Evolutionary conservation across 805 yeast genomes (phyloP).

Genomic region (Danielia oregonensis): DNA sequence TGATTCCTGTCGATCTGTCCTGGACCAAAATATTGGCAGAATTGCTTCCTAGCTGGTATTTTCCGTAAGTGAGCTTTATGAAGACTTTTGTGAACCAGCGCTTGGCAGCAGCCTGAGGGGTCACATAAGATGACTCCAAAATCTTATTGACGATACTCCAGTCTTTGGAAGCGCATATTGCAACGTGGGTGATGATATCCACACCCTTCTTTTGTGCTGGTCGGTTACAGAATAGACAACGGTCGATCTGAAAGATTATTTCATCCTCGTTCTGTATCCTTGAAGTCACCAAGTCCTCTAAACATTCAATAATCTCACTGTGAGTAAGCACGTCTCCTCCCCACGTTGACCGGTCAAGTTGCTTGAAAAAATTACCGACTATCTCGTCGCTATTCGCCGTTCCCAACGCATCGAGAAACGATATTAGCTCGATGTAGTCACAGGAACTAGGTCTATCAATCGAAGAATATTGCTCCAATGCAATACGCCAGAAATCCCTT

Average conservation of each 20-base stretch:
- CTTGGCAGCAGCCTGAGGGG: constrained; percentile 77
- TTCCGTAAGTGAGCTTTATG: constrained; percentile 84
- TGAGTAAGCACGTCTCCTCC: constrained; percentile 47
- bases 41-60: constrained; percentile 74
- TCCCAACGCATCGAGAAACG: constrained; percentile 65
- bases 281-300: constrained; percentile 38
- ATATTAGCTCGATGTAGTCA: constrained; percentile 57
- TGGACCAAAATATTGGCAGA: constrained; percentile 94
- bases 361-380: constrained; percentile 49
- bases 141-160: constrained; percentile 67
- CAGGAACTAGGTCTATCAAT: constrained; percentile 34
- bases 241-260: constrained; percentile 55
- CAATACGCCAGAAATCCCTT: constrained; percentile 64
- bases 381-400: constrained; percentile 50
- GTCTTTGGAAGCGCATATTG: constrained; percentile 77
- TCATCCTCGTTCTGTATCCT: constrained; percentile 16
- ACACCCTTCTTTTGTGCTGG: constrained; percentile 50
- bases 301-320: constrained; percentile 43
- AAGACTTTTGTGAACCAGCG: constrained; percentile 85
- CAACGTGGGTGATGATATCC: constrained; percentile 82
- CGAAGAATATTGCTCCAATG: constrained; percentile 52
- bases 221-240: constrained; percentile 80
- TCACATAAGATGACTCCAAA: constrained; percentile 65
- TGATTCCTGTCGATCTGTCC: constrained; percentile 82
- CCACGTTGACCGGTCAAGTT: constrained; percentile 46